These are phyloP conservation scores for Inga oerstediana DNA, from an alignment of 306 rosid genomes.

Conservation along the genomic window DNA sequence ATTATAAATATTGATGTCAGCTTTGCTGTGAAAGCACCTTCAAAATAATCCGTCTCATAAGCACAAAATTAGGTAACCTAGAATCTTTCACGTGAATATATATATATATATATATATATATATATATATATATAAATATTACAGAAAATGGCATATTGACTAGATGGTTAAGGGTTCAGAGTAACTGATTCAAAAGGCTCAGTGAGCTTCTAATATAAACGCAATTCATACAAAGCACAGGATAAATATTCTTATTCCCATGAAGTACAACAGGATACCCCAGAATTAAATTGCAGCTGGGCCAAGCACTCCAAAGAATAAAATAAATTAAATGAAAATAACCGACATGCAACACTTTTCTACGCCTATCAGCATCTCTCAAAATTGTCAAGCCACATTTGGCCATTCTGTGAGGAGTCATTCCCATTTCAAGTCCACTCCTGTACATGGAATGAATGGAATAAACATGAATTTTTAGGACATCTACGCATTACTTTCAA, in stretches of 20 bases:
- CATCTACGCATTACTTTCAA: not conserved
- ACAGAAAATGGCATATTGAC: not conserved
- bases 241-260: conserved; percentile 23
- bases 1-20: not conserved
- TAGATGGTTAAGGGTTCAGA: not conserved
- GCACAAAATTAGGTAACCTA: not conserved
- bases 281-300: conserved; percentile 46
- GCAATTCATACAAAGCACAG: conserved; percentile 35
- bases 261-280: conserved; percentile 45
- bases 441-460: conserved; percentile 13
- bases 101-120: not conserved
- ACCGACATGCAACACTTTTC: conserved; percentile 42
- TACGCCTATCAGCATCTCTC: conserved; percentile 46
- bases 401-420: conserved; percentile 37
- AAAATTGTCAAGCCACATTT: conserved; percentile 57
- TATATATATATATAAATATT: not conserved
- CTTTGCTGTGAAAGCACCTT: not conserved
- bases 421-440: conserved; percentile 32
- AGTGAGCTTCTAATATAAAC: conserved; percentile 26
- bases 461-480: not conserved
- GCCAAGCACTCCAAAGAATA: conserved; percentile 42
- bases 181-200: conserved; percentile 9
- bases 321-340: conserved; percentile 19
- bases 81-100: not conserved
- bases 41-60: conserved; percentile 7